Conservation (phyloP, 2,329 filamentous ascomycete genomes). For the Fusarium aywerte region DNA sequence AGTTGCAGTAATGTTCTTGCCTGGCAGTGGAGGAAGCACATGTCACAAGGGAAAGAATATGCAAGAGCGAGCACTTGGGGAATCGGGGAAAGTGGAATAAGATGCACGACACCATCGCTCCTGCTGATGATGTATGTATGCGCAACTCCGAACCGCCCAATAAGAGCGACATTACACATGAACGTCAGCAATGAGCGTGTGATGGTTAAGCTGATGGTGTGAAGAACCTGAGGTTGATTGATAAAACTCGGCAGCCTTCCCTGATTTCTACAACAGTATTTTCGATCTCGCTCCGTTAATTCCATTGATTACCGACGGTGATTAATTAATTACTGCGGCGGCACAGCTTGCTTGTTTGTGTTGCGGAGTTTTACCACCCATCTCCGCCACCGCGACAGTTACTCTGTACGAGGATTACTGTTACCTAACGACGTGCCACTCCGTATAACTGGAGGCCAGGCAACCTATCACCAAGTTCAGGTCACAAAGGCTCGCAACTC, state of each 20-base stretch:
- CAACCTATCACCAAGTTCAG: slow-evolving; percentile 12
- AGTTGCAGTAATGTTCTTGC: slow-evolving; percentile 23
- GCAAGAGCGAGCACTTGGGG: slow-evolving; percentile 33
- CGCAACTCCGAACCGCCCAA: slow-evolving; percentile 23
- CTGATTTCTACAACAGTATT: neutral
- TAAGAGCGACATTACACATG: slow-evolving; percentile 10
- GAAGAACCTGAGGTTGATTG: slow-evolving; percentile 39
- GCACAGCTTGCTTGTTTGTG: slow-evolving; percentile 9
- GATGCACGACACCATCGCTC: slow-evolving; percentile 37
- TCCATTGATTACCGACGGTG: slow-evolving; percentile 2
- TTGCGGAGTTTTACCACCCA: slow-evolving; percentile 26
- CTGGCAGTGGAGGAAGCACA: slow-evolving; percentile 19
- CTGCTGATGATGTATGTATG: slow-evolving; percentile 39
- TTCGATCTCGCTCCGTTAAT: slow-evolving; percentile 14
- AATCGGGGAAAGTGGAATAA: slow-evolving; percentile 21
- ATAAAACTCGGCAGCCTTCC: slow-evolving; percentile 33
- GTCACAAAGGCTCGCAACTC: slow-evolving; percentile 21
- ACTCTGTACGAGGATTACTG: slow-evolving; percentile 10
- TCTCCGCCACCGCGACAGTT: slow-evolving; percentile 11
- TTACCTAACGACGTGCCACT: slow-evolving; percentile 21
- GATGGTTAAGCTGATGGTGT: slow-evolving; percentile 34
- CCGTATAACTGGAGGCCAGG: slow-evolving; percentile 22
- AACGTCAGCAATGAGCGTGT: slow-evolving; percentile 28
- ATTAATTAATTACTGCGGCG: slow-evolving; percentile 4
- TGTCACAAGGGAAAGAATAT: slow-evolving; percentile 42